phyloP scores from a whole-genome alignment of 208 protist species.

The Histomonas meleagridis region DNA sequence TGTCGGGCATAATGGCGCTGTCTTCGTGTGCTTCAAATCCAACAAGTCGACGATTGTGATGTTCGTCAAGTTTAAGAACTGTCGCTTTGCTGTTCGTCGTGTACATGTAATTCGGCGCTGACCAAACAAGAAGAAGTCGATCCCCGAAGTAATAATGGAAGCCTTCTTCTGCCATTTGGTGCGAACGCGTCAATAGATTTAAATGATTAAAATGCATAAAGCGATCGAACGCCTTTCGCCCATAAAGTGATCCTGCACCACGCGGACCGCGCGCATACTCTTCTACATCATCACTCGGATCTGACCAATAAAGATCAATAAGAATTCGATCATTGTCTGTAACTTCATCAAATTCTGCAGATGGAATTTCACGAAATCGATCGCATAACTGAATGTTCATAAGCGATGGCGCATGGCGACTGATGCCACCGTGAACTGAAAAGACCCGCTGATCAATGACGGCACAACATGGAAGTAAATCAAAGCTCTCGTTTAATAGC shows the following conservation, averaged over 20 bases:
- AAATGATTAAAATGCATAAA: not conserved
- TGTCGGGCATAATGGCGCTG: too few relatives aligned
- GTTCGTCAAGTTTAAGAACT: conserved; percentile 66
- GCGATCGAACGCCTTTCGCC: not conserved
- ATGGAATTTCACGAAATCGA: not conserved
- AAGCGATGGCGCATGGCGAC: not conserved
- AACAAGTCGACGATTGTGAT: not conserved
- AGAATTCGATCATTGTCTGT: too few relatives aligned
- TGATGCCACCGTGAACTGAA: conserved; percentile 17
- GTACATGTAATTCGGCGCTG: not conserved
- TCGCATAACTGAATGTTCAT: not conserved
- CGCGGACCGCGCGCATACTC: not conserved
- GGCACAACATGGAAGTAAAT: not conserved
- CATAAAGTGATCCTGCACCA: not conserved
- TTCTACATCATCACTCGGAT: not conserved
- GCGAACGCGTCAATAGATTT: not conserved
- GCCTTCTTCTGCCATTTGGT: conserved; percentile 3
- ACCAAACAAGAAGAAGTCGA: not conserved
- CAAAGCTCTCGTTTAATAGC: conserved; percentile 3
- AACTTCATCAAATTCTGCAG: too few relatives aligned
- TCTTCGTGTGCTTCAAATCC: too few relatives aligned
- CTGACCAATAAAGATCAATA: not conserved
- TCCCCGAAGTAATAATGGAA: not conserved
- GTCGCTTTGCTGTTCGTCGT: not conserved
- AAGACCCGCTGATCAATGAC: conserved; percentile 24